Conservation (phyloP, 73 alveolate species). For the Diophrys appendiculata region DNA sequence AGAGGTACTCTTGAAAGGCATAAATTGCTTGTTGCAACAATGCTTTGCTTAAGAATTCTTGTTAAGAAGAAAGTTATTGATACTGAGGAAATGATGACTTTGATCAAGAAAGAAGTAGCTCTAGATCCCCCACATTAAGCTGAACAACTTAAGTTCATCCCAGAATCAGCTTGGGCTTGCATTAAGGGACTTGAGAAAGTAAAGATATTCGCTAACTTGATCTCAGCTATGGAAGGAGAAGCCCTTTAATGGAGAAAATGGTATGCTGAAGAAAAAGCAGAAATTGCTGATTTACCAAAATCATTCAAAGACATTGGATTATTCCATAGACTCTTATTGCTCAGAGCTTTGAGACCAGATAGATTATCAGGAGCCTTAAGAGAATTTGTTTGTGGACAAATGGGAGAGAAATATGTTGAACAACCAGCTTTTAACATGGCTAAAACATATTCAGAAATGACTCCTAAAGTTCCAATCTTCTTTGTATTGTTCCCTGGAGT, state of each 20-base stretch:
- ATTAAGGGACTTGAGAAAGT: conserved; percentile 75
- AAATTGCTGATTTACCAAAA: conserved; percentile 98
- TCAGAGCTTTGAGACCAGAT: conserved; percentile 99
- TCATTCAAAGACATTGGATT: conserved; percentile 82
- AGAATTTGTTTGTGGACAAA: conserved; percentile 85
- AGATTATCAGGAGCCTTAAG: conserved; percentile 96
- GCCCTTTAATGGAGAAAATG: conserved; percentile 98
- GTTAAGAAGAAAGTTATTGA: conserved; percentile 83
- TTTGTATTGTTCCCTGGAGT: conserved; percentile 99
- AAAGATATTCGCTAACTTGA: conserved; percentile 65
- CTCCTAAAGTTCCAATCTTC: conserved; percentile 95
- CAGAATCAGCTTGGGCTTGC: conserved; percentile 80
- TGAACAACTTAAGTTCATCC: conserved; percentile 75
- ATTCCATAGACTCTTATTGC: conserved; percentile 96
- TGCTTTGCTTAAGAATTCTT: conserved; percentile 92
- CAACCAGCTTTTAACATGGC: conserved; percentile 96
- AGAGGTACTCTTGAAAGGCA: conserved; percentile 98
- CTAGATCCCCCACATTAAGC: conserved; percentile 71
- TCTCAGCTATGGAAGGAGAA: conserved; percentile 81
- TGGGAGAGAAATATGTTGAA: conserved; percentile 95
- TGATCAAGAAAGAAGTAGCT: conserved; percentile 77
- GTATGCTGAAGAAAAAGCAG: conserved; percentile 99
- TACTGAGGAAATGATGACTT: conserved; percentile 75
- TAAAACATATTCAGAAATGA: conserved; percentile 94
- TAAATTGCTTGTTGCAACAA: conserved; percentile 96